Conservation (phyloP, 1,284 basidiomycete species). For the Cryptococcus amylolentus region DNA sequence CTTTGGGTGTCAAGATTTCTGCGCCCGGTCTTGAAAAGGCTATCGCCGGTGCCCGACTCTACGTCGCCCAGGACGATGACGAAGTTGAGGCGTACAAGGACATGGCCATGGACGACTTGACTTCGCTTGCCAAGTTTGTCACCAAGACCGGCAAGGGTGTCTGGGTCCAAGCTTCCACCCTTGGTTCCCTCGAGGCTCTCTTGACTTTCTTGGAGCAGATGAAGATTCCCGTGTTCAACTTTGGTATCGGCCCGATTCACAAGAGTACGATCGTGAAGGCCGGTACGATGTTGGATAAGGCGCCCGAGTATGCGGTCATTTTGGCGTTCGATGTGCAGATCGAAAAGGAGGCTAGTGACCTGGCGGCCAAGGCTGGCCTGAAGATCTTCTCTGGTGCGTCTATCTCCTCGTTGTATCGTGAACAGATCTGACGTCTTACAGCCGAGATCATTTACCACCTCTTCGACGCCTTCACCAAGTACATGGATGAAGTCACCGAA, state of each 20-base stretch:
- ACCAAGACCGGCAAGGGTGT: constrained; percentile 95
- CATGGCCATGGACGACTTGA: constrained; percentile 95
- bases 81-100: constrained; percentile 93
- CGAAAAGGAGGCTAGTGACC: constrained; percentile 81
- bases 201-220: constrained; percentile 91
- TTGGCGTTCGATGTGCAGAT: constrained; percentile 92
- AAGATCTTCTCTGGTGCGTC: constrained; percentile 81
- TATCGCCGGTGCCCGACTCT: constrained; percentile 93
- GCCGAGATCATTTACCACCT: constrained; percentile 90
- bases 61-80: constrained; percentile 89
- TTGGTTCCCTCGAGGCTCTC: constrained; percentile 95
- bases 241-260: constrained; percentile 97
- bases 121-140: constrained; percentile 81
- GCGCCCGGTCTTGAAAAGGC: constrained; percentile 97
- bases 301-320: constrained; percentile 91
- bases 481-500: constrained; percentile 88
- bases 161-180: constrained; percentile 95
- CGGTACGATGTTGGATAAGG: constrained; percentile 92
- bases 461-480: constrained; percentile 96
- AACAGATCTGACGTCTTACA: constrained; percentile 7
- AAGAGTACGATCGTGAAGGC: constrained; percentile 93
- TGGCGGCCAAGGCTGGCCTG: constrained; percentile 92
- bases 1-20: constrained; percentile 93
- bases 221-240: constrained; percentile 96
- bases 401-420: constrained; percentile 53